Evolutionary conservation across 129 eudicot species (phyloP).

Genomic region (Pittosporum tobira): DNA sequence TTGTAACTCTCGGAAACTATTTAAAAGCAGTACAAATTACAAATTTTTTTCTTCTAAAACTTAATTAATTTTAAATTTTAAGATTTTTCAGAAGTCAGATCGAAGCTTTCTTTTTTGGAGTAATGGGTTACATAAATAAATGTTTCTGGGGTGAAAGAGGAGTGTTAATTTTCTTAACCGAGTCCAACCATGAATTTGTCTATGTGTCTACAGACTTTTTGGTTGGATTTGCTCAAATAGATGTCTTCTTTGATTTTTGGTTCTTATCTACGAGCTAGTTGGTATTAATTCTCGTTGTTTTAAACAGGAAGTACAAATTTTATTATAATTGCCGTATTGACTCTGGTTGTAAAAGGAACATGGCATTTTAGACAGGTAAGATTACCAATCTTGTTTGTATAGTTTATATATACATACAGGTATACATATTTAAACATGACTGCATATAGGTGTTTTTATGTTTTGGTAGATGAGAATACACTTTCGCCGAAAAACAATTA

Average conservation of each 20-base stretch:
- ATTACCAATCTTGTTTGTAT: neutral
- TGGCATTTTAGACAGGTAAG: conserved; percentile 92
- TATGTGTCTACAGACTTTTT: neutral
- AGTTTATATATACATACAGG: too few relatives aligned
- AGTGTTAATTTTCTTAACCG: neutral
- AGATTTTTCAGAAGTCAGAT: too few relatives aligned
- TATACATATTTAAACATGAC: too few relatives aligned
- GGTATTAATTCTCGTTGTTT: conserved; percentile 1
- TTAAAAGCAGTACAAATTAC: too few relatives aligned
- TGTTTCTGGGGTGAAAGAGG: neutral
- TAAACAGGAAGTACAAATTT: conserved; percentile 89
- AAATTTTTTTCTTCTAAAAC: too few relatives aligned
- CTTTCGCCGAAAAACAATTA: too few relatives aligned
- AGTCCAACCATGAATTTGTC: neutral
- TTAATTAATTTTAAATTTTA: too few relatives aligned
- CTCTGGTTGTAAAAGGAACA: conserved; percentile 78
- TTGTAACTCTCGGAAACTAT: too few relatives aligned
- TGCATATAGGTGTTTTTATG: too few relatives aligned
- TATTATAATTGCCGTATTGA: conserved; percentile 66
- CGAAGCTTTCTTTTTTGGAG: neutral
- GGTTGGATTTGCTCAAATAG: neutral
- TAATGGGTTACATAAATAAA: neutral
- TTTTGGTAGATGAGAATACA: too few relatives aligned
- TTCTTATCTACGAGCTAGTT: neutral
- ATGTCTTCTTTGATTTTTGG: neutral